phyloP scores from a whole-genome alignment of 2,329 filamentous ascomycete genomes.

The Cercospora nicotianae region DNA sequence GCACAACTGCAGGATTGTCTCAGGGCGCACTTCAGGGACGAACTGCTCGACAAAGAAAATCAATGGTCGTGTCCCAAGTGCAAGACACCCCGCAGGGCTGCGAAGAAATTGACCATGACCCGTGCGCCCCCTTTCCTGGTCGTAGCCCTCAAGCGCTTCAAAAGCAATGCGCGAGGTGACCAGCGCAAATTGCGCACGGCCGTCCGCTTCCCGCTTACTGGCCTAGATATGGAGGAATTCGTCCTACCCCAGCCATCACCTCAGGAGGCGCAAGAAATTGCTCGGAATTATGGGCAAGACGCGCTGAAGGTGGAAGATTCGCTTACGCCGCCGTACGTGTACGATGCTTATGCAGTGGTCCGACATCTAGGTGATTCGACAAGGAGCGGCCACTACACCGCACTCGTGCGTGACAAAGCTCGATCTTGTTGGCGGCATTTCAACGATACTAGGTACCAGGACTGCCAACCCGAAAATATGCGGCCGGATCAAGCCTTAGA shows the following conservation, averaged over 20 bases:
- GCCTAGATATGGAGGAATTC: slow-evolving; percentile 63
- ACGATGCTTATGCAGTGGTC: slow-evolving; percentile 84
- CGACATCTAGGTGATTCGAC: slow-evolving; percentile 69
- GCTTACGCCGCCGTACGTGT: slow-evolving; percentile 63
- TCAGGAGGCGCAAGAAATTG: slow-evolving; percentile 36
- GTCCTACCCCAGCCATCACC: slow-evolving; percentile 52
- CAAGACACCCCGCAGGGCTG: slow-evolving; percentile 64
- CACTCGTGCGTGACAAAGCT: slow-evolving; percentile 55
- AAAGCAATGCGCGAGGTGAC: slow-evolving; percentile 54
- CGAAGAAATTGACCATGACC: slow-evolving; percentile 71
- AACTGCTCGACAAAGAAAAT: slow-evolving; percentile 66
- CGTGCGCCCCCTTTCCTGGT: slow-evolving; percentile 78
- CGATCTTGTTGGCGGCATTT: slow-evolving; percentile 61
- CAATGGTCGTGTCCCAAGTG: slow-evolving; percentile 74
- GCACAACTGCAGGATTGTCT: slow-evolving; percentile 69
- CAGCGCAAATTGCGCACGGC: slow-evolving; percentile 68
- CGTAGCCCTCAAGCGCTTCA: slow-evolving; percentile 72
- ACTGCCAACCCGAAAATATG: slow-evolving; percentile 58
- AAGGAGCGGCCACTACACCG: slow-evolving; percentile 76
- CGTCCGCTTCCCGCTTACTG: slow-evolving; percentile 74
- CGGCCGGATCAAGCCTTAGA: slow-evolving; percentile 46
- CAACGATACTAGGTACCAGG: slow-evolving; percentile 57
- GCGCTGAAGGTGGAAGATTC: slow-evolving; percentile 37
- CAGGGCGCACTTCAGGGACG: slow-evolving; percentile 66
- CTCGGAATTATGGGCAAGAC: slow-evolving; percentile 37